phyloP scores from a whole-genome alignment of 345 rosid species.

The Bruguiera gymnorhiza region DNA sequence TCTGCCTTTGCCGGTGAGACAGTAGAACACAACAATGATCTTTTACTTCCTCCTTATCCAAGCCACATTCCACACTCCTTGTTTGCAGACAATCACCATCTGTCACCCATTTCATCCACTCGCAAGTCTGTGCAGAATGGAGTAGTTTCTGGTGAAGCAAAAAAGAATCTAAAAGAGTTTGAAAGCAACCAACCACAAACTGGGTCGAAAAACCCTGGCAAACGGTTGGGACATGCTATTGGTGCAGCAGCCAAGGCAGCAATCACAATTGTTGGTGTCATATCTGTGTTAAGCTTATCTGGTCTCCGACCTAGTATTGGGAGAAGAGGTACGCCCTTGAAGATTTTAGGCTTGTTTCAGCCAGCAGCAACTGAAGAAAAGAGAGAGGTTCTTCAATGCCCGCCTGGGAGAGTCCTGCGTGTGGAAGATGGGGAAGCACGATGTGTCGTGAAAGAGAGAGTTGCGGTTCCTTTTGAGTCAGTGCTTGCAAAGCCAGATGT shows the following conservation, averaged over 20 bases:
- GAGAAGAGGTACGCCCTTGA: slow-evolving; percentile 31
- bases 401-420: slow-evolving; percentile 70
- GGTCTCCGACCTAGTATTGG: slow-evolving; percentile 44
- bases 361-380: slow-evolving; percentile 35
- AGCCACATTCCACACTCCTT: slow-evolving; percentile 48
- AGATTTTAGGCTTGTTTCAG: slow-evolving; percentile 38
- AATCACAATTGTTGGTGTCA: slow-evolving; percentile 57
- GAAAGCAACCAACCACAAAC: slow-evolving; percentile 19
- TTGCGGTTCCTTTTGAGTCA: slow-evolving; percentile 72
- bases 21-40: slow-evolving; percentile 61
- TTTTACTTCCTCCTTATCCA: slow-evolving; percentile 82
- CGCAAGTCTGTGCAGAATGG: slow-evolving; percentile 45
- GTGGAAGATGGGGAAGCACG: slow-evolving; percentile 67
- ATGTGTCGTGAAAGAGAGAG: slow-evolving; percentile 87
- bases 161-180: slow-evolving; percentile 21
- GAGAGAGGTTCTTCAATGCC: slow-evolving; percentile 44
- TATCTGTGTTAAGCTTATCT: slow-evolving; percentile 51
- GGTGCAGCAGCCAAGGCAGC: slow-evolving; percentile 54
- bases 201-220: slow-evolving; percentile 22
- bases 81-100: slow-evolving; percentile 35
- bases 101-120: slow-evolving; percentile 35
- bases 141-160: slow-evolving; percentile 29
- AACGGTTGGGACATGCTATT: slow-evolving; percentile 45
- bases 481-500: slow-evolving; percentile 57
- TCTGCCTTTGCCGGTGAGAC: slow-evolving; percentile 72